Evolutionary conservation across 148 eudicot species (phyloP).

Genomic region (Hydrangea macrophylla): DNA sequence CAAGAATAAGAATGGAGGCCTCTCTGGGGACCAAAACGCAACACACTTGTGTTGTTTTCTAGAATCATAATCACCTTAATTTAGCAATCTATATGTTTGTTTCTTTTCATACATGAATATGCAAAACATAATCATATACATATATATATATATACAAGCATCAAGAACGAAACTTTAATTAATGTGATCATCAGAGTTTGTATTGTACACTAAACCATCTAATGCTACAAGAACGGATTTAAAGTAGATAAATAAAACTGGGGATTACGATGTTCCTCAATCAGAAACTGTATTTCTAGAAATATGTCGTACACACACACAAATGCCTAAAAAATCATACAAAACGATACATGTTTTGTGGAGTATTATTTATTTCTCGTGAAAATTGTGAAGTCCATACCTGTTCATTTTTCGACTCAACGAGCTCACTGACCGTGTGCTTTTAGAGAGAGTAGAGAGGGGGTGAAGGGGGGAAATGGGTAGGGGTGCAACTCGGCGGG

Average conservation of each 20-base stretch:
- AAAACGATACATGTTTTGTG: not conserved
- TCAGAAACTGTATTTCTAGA: not conserved
- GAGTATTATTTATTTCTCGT: not conserved
- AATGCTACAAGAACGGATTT: not conserved
- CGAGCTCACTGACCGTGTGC: not conserved
- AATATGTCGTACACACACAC: too few relatives aligned
- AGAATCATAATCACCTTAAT: not conserved
- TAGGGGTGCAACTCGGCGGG: too few relatives aligned
- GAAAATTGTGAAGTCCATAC: not conserved
- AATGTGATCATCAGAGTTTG: not conserved
- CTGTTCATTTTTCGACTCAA: constrained; percentile 12
- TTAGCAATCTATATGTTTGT: not conserved
- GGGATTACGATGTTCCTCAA: too few relatives aligned
- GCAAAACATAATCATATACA: not conserved
- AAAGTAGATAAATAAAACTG: not conserved
- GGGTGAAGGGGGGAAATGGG: too few relatives aligned
- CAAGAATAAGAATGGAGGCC: not conserved
- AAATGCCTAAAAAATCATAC: not conserved
- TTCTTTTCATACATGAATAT: not conserved
- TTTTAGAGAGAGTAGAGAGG: too few relatives aligned
- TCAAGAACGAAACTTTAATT: not conserved
- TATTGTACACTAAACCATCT: not conserved
- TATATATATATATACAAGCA: not conserved
- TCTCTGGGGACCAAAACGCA: not conserved
- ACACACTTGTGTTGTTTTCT: not conserved